Evolutionary conservation across 768 basidiomycete species (phyloP).

Genomic region (Saitozyma sp.): DNA sequence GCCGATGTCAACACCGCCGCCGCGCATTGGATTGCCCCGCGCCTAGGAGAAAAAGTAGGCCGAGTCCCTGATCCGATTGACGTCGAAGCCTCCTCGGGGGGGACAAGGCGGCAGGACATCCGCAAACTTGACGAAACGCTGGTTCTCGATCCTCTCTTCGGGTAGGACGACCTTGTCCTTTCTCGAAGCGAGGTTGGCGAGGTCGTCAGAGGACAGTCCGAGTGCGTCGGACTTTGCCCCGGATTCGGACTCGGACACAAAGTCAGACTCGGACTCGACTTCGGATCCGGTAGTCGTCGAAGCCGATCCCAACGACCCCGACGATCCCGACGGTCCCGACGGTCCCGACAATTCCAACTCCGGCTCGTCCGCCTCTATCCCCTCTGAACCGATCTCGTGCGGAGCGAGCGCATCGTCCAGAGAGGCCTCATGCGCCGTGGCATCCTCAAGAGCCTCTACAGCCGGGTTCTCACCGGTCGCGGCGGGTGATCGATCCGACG

Average conservation of each 20-base stretch:
- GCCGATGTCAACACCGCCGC: too few relatives aligned
- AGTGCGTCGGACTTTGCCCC: background rate
- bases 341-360: background rate
- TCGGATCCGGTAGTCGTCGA: background rate
- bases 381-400: background rate
- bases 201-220: slow-evolving; percentile 5
- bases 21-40: too few relatives aligned
- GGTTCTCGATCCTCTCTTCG: slow-evolving; percentile 18
- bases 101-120: slow-evolving; percentile 81
- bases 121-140: slow-evolving; percentile 66
- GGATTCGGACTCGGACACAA: background rate
- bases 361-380: background rate
- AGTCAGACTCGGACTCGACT: too few relatives aligned
- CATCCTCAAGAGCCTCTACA: background rate
- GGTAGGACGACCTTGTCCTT: slow-evolving; percentile 10
- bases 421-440: background rate
- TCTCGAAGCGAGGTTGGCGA: slow-evolving; percentile 4
- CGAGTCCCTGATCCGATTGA: slow-evolving; percentile 74
- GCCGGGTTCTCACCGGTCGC: background rate
- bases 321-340: background rate
- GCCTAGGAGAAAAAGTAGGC: slow-evolving; percentile 87
- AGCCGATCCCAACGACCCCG: background rate
- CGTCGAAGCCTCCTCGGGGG: slow-evolving; percentile 79
- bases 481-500: background rate
- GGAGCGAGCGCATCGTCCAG: background rate